These are phyloP conservation scores for Noccaea caerulescens DNA, from an alignment of 345 rosid genomes.

Conservation along the genomic window DNA sequence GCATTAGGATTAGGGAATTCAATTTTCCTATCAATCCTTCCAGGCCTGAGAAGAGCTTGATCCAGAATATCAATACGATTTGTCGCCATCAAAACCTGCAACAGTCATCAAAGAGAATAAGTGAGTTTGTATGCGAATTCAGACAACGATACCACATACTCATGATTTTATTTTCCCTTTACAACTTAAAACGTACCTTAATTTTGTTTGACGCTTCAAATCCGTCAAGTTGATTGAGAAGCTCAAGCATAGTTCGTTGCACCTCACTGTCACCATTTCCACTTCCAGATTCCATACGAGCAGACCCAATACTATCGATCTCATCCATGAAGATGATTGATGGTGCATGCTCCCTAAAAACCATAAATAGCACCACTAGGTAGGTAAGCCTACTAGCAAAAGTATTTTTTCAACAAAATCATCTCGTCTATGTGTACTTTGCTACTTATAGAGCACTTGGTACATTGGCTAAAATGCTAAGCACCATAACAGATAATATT, in stretches of 20 bases:
- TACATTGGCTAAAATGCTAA: not conserved
- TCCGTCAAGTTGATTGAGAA: conserved; percentile 98
- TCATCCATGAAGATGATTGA: conserved; percentile 99
- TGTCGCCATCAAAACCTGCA: conserved; percentile 97
- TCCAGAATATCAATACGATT: conserved; percentile 96
- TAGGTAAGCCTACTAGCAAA: conserved; percentile 5
- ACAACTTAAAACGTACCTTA: conserved; percentile 55
- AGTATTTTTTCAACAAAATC: not conserved
- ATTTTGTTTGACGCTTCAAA: conserved; percentile 99
- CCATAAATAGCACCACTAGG: not conserved
- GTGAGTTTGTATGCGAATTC: not conserved
- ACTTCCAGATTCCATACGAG: conserved; percentile 99
- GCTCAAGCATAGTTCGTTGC: conserved; percentile 99
- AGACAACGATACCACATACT: not conserved
- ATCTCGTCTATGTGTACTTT: not conserved
- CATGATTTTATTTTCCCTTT: not conserved
- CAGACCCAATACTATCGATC: conserved; percentile 98
- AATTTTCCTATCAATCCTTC: conserved; percentile 95
- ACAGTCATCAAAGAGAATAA: not conserved
- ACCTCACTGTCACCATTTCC: conserved; percentile 99
- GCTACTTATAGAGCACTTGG: not conserved
- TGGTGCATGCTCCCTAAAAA: conserved; percentile 90
- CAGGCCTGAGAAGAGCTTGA: conserved; percentile 99
- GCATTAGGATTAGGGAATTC: conserved; percentile 98
- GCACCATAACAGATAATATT: not conserved